These are phyloP conservation scores for Xylaria intraflava DNA, from an alignment of 495 filamentous ascomycete species.

Conservation along the genomic window DNA sequence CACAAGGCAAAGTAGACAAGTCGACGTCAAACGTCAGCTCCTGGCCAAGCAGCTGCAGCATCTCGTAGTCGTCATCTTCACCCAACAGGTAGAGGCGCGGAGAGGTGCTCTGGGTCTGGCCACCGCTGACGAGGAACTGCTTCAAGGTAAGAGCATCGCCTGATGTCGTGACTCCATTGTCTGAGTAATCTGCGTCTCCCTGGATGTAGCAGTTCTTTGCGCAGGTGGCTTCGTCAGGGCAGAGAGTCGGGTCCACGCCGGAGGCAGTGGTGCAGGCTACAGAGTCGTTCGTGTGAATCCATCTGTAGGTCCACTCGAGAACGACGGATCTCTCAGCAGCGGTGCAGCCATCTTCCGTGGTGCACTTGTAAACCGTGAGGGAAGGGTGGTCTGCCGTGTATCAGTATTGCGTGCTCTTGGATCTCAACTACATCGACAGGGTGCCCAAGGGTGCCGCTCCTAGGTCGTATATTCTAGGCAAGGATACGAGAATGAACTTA, in stretches of 20 bases:
- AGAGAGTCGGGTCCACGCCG: constrained; percentile 46
- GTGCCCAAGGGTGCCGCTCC: background rate
- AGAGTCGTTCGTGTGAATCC: constrained; percentile 46
- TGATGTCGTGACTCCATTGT: constrained; percentile 50
- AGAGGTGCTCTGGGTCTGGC: constrained; percentile 41
- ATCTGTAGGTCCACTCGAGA: constrained; percentile 61
- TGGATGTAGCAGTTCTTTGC: constrained; percentile 50
- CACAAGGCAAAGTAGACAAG: constrained; percentile 57
- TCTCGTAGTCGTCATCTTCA: constrained; percentile 49
- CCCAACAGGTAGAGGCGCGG: constrained; percentile 57
- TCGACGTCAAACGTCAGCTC: constrained; percentile 69
- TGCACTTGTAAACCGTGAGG: constrained; percentile 53
- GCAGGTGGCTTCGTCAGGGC: constrained; percentile 48
- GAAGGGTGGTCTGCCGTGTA: constrained; percentile 41
- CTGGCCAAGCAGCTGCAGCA: constrained; percentile 50
- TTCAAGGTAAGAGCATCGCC: constrained; percentile 50
- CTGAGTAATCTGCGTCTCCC: constrained; percentile 55
- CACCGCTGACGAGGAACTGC: constrained; percentile 44
- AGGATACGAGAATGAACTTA: background rate
- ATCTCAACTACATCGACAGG: background rate
- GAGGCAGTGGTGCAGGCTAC: constrained; percentile 48
- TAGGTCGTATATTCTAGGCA: background rate
- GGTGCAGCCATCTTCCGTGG: constrained; percentile 45
- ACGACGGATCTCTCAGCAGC: constrained; percentile 48
- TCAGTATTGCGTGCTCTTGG: background rate